Evolutionary conservation across 768 basidiomycete species (phyloP), one percentile per base, ranked within the genome.

Genomic region (Pholiota conissans): DNA sequence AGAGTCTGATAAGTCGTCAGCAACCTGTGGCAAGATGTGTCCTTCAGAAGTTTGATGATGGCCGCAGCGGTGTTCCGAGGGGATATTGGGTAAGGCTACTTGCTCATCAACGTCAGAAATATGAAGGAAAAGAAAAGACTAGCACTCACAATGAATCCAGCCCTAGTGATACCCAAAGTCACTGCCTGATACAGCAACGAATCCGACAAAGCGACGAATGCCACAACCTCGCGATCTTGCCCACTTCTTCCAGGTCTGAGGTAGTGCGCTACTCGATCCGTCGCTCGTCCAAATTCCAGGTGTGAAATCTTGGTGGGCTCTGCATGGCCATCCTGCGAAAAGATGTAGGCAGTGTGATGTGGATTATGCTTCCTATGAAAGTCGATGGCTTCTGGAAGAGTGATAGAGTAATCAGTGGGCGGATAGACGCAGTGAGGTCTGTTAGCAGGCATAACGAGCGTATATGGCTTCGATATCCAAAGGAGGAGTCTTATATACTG

Each of bases 251-350:
- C 55, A 0, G 78, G 78, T 14, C 74, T 66, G 5, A 81, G 32
- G 29, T 65, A 57, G 56, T 76, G 75, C 0, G 79, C 78, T 20
- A 74, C 65, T 7, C 79, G 72, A 49, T 81, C 75, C 24, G 70
- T 71, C 13, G 80, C 81, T 11, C 74, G 73, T n/a, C 72, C 73
- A 61, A 82, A 82, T 51, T 82, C 78, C 2, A 78, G 59, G 50
- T 72, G 71, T 5, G 76, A 71, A 18, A 82, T 71, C 18, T 63
- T 51, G 7, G 68, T 67, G 3, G 67, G 47, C 11, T 60, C 54
- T 9, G 66, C 42, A 26, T 39, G 57, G 0, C 53, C 55, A 14
- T 61, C 58, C 18, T 69, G 67, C 7, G 67, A 34, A 32, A 72
- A 81, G 6, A 67, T 60, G 34, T 65, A 79, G 8, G 71, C 55